Evolutionary conservation across 495 filamentous ascomycete species (phyloP).

Genomic region (Ramalina peruviana): DNA sequence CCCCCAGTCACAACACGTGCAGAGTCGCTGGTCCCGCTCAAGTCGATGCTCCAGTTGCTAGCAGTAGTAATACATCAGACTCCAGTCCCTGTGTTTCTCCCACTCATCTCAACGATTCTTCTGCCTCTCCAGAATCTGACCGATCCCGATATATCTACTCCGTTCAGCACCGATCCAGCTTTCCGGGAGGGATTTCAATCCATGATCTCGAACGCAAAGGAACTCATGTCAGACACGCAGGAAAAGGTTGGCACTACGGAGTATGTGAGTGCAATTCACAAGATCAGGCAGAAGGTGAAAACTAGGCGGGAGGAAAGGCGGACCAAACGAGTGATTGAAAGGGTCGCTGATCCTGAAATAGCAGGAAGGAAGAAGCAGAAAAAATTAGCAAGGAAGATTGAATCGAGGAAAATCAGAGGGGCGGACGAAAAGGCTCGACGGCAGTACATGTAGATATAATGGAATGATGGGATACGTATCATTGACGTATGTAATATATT

Average conservation of each 20-base stretch:
- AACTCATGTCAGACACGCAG: constrained; percentile 62
- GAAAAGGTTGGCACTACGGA: constrained; percentile 68
- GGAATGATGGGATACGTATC: no score
- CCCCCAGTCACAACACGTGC: constrained; percentile 53
- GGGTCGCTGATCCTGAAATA: constrained; percentile 66
- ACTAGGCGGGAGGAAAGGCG: constrained; percentile 56
- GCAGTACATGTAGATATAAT: no score
- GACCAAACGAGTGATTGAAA: constrained; percentile 73
- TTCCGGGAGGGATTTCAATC: constrained; percentile 55
- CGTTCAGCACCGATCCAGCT: constrained; percentile 46
- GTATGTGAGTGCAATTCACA: constrained; percentile 54
- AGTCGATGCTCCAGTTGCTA: constrained; percentile 60
- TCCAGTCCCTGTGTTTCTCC: constrained; percentile 38
- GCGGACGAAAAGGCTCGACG: no score
- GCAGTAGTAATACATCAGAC: constrained; percentile 44
- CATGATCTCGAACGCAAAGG: constrained; percentile 52
- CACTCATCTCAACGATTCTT: constrained; percentile 52
- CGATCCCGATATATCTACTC: constrained; percentile 56
- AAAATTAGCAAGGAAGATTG: constrained; percentile 75
- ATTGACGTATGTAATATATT: no score
- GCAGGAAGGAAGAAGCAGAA: constrained; percentile 66
- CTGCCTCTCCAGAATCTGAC: constrained; percentile 73
- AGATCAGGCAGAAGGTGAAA: constrained; percentile 52
- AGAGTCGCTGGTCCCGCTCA: constrained; percentile 52
- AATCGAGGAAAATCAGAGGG: constrained; percentile 57